Base-by-base conservation (phyloP, 2,329 filamentous ascomycete genomes). In the Stromatinia cepivora region DNA sequence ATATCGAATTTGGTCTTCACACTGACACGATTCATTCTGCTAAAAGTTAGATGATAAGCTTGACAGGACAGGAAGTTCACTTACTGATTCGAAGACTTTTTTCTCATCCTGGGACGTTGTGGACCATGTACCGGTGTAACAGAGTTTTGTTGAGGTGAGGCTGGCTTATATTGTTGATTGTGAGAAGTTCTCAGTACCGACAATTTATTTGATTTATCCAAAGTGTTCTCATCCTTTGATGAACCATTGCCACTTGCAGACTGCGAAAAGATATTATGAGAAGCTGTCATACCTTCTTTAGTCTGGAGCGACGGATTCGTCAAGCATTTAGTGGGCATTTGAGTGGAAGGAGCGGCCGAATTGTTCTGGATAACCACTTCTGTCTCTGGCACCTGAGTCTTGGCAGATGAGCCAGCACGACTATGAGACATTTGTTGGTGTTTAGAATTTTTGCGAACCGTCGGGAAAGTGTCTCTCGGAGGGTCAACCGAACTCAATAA, bases 1-100 rank as follows among this genome's bases (percentile, higher is more conserved):
- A 64, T n/a, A 28, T 52, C 8, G 61, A 64, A 28, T 42, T 64
- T 64, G 9, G 9, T 61, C 34, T 50, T 42, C n/a, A 13, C 61
- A 50, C 15, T 13, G n/a, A 28, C 20, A 15, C 61, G 61, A n/a
- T 64, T 64, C 15, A 42, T 8, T 53, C 61, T 64, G 4, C 34
- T 13, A 20, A 52, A 20, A 36, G 31, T 63, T 15, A 63, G 46
- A 39, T 28, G 15, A 22, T 64, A 22, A 52, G 6, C 15, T 42
- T 8, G n/a, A 10, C 6, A 20, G 10, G 28, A 42, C 6, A 15
- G 22, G 17, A 28, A 34, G n/a, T 53, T 28, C 39, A 5, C 48
- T 39, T 39, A 64, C 61, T 39, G 61, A 15, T 52, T 64, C 1
- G 61, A 52, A 15, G 61, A 52, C 22, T 39, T 52, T 39, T 52